Evolutionary conservation across 306 rosid species (phyloP), one percentile per base, ranked within the genome.

Genomic region (Carpinus fangiana): DNA sequence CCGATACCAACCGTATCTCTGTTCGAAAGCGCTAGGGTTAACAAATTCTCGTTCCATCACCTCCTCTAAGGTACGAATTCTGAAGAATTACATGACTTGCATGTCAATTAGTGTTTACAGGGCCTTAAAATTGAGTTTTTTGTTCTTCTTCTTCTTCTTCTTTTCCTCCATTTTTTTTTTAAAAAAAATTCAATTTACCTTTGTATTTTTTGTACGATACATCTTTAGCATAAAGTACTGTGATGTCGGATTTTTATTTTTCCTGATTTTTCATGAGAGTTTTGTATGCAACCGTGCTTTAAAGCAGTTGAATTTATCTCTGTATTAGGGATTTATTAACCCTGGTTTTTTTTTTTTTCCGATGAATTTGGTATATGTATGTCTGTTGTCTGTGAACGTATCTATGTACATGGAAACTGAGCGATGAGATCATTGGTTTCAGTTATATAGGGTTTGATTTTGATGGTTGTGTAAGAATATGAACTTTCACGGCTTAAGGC

Each of bases 51-150:
- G 50, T 5, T 43, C 2, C 16, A 0, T 52, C 1, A 45, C 8
- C 51, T n/a, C 34, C 34, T 14, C 28, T 8, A 50, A 80, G 84
- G 84, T 75, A 48, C 31, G 76, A n/a, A 21, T 57, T 21, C 1
- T 28, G 3, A 1, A 2, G 4, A 13, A 54, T 14, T 5, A 1
- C 45, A 64, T 64, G 12, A 46, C 12, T 34, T 64, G 46, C 12
- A 2, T 31, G 2, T 64, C 12, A 43, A 64, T 64, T 64, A 28
- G 8, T 18, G 1, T 28, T 14, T 17, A 61, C 18, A 2, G 1
- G 26, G n/a, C 28, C 7, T 18, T 8, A 4, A 38, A 17, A 31
- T 2, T 31, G 34, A 31, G 2, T 31, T 41, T 59, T 6, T 8
- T 20, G 4, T 59, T 9, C 2, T 23, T 59, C 36, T 23, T 59